Evolutionary conservation across 768 basidiomycete species (phyloP), one percentile per base, ranked within the genome.

Genomic region (Russula lepida): DNA sequence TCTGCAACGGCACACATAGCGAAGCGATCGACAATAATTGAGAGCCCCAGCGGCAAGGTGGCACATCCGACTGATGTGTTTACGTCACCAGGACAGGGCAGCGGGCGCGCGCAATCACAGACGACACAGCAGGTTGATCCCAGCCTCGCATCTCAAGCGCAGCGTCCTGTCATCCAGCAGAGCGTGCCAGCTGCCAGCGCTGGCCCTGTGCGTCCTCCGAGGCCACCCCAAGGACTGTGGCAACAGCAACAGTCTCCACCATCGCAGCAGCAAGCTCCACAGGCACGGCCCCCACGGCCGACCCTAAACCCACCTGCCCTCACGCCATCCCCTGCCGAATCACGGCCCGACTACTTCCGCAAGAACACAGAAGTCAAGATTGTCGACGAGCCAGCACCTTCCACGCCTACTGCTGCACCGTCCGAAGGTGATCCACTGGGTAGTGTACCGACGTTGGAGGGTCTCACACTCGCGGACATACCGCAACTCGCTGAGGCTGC

Each of bases 21-120:
- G 6, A 94, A 92, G 73, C 86, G 94, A 39, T 97, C 95, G 27
- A 98, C 92, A 8, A 86, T 99, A 44, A 87, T 99, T 52, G 95
- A 99, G 73, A 92, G 90, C 68, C 97, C 97, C 44, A 81, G 92
- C 12, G 95, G 94, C 44, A 84, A 86, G 71, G 86, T 84, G 60
- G 93, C 89, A 6, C 87, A 91, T 68, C 81, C 88, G 19, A 83
- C 84, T 0, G 86, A 90, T 58, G 73, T 78, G 11, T 66, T 79
- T 17, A 77, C 74, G 53, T 60, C 62, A 63, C 25, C 56, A 15
- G 56, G 51, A 11, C 62, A 63, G 57, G 62, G 62, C 62, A 69
- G 73, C 8, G 83, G 84, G 64, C 79, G 77, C 58, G 74, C 75
- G 13, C 77, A 77, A 61, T 67, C 74, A 17, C 73, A 74, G n/a